phyloP scores from a whole-genome alignment of 805 yeast species.

The Kluyveromyces lactis region DNA sequence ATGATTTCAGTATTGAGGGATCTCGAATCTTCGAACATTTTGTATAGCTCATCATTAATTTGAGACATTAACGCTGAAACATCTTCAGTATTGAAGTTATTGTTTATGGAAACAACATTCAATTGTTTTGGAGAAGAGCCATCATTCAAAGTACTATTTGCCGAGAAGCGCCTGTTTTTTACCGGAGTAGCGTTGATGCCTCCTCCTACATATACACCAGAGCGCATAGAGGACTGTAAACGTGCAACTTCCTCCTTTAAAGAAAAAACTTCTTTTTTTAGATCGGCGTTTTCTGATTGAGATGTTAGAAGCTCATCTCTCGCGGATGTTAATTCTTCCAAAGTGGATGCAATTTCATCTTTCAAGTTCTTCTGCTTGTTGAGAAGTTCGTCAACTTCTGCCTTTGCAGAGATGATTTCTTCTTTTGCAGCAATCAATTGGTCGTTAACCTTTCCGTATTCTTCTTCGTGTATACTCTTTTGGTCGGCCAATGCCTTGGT shows the following conservation, averaged over 20 bases:
- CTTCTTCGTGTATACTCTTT: slow-evolving; percentile 40
- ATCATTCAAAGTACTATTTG: slow-evolving; percentile 10
- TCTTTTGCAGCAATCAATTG: slow-evolving; percentile 48
- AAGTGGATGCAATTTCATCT: slow-evolving; percentile 51
- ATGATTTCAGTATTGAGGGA: slow-evolving; percentile 75
- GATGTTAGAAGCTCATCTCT: slow-evolving; percentile 50
- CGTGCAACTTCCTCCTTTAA: slow-evolving; percentile 41
- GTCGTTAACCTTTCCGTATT: slow-evolving; percentile 41
- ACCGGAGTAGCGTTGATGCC: slow-evolving; percentile 29
- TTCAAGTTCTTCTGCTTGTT: slow-evolving; percentile 54
- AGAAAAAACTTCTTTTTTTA: slow-evolving; percentile 48
- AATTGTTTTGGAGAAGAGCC: slow-evolving; percentile 16
- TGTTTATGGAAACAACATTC: slow-evolving; percentile 17
- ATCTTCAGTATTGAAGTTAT: slow-evolving; percentile 29
- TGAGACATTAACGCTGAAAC: slow-evolving; percentile 49
- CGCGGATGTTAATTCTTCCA: slow-evolving; percentile 54
- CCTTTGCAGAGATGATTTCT: slow-evolving; percentile 50
- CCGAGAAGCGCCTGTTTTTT: slow-evolving; percentile 28
- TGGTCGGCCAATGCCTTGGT: slow-evolving; percentile 38
- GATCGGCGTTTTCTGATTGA: slow-evolving; percentile 56
- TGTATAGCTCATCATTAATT: slow-evolving; percentile 68
- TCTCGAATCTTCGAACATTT: slow-evolving; percentile 60
- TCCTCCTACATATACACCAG: slow-evolving; percentile 20
- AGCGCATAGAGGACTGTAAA: slow-evolving; percentile 29
- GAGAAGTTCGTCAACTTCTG: slow-evolving; percentile 51